Percentiles rank a stretch among this genome's conserved stretches.
These are phyloP conservation scores for Phytopythium litorale DNA, from an alignment of 352 stramenopile genomes.

Conservation along the genomic window DNA sequence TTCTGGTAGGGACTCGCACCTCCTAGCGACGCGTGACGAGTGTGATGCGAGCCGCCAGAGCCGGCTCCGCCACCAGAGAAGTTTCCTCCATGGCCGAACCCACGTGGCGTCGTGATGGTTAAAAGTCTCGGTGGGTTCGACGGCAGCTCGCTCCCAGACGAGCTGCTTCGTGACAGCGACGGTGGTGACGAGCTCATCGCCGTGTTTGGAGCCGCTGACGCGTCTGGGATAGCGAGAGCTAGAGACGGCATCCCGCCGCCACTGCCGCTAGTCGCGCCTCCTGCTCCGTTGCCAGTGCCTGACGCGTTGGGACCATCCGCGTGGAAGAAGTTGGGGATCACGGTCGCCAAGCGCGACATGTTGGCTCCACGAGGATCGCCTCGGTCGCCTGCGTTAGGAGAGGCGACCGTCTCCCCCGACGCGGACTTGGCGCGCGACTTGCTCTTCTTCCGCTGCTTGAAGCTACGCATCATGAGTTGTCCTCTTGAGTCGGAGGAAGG, in stretches of 20 bases:
- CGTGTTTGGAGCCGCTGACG: not conserved
- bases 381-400: conserved; percentile 8
- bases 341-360: conserved; percentile 8
- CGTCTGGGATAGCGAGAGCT: conserved; percentile 1
- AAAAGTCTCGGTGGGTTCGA: not conserved
- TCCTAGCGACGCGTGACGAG: conserved; percentile 26
- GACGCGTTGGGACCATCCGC: conserved; percentile 17
- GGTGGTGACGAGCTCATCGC: conserved; percentile 4
- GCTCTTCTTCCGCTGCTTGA: conserved; percentile 30
- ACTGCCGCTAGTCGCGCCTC: conserved; percentile 1
- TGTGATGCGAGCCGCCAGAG: conserved; percentile 11
- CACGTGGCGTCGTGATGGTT: conserved; percentile 4
- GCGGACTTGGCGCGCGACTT: conserved; percentile 20
- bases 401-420: not conserved
- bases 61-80: not conserved
- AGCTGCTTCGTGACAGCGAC: conserved; percentile 1
- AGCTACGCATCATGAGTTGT: conserved; percentile 37
- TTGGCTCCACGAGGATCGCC: conserved; percentile 1
- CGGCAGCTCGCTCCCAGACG: conserved; percentile 2
- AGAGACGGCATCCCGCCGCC: not conserved
- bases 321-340: conserved; percentile 38
- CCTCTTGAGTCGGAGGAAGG: conserved; percentile 11
- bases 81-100: conserved; percentile 3
- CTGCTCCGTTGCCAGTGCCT: conserved; percentile 10
- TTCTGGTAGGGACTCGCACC: conserved; percentile 28